Base-by-base conservation (phyloP, 306 rosid genomes). In the Cicer bijugum region DNA sequence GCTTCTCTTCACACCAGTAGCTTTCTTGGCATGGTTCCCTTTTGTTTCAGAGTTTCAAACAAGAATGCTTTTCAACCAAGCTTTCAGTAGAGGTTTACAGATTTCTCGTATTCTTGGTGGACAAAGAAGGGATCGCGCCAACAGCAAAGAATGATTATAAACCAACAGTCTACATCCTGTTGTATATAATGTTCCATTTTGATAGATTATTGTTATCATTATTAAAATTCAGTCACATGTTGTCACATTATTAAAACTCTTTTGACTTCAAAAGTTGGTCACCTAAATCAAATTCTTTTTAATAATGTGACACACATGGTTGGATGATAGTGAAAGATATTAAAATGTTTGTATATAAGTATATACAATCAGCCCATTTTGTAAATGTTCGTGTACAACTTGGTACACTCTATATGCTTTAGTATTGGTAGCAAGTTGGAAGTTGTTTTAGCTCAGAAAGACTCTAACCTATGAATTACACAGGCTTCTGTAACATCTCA, bases 21-120 rank as follows among this genome's bases (percentile, higher is more conserved):
- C 98, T 35, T 88, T 89, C 89, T 84, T 94, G 87, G 97, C 98
- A 11, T 94, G 98, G 98, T 94, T 94, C 60, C 97, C 98, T 17
- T 91, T 91, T 68, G 98, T 94, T 70, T 94, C 98, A 0, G 98
- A 94, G 75, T 94, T 94, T 73, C 98, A 94, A 75, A 89, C 98
- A 0, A 75, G 98, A 79, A 94, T 94, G 97, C 83, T 94, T 33
- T 94, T 94, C 92, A 94, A 94, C 87, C 97, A 91, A 83, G 98
- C 98, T 50, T 89, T 94, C 90, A 94, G 98, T 37, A 83, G 98
- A 86, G 98, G 98, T 79, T 67, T 94, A 64, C 97, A 94, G 86
- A 94, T 94, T 72, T 89, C 96, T 15, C 94, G 96, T 75, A 94
- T 94, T 80, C 96, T 94, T 46, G 98, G 98, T 33, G 96, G 96